Conservation (phyloP, 106 monocot species). For the Apostasia shenzhenica region DNA sequence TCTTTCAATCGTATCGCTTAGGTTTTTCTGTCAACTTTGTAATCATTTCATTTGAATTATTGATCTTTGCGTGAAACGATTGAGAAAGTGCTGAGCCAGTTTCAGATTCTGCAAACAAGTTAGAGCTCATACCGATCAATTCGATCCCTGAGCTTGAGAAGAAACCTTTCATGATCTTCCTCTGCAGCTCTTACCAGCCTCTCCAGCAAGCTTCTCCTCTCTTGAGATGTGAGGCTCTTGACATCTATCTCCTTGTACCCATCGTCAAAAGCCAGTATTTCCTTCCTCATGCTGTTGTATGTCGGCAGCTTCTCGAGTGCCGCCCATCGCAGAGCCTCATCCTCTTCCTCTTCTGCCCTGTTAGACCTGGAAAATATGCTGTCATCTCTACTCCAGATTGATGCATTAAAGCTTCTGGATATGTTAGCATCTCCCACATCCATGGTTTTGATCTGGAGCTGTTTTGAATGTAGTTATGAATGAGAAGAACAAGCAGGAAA, state of each 20-base stretch:
- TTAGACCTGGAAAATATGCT: slow-evolving; percentile 6
- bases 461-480: too few relatives aligned
- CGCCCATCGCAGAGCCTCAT: slow-evolving; percentile 21
- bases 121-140: slow-evolving; percentile 13
- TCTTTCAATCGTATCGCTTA: too few relatives aligned
- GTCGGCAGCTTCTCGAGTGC: slow-evolving; percentile 18
- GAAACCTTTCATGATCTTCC: slow-evolving; percentile 32
- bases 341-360: slow-evolving; percentile 13
- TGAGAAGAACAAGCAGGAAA: too few relatives aligned
- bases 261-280: neutral
- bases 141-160: slow-evolving; percentile 24
- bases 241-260: slow-evolving; percentile 13
- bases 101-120: too few relatives aligned
- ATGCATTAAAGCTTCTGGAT: too few relatives aligned
- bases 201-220: slow-evolving; percentile 27
- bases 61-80: too few relatives aligned
- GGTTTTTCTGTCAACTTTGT: too few relatives aligned
- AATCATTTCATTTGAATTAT: too few relatives aligned
- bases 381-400: neutral
- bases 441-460: too few relatives aligned
- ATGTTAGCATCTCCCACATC: too few relatives aligned
- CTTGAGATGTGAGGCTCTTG: slow-evolving; percentile 10
- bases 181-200: slow-evolving; percentile 17
- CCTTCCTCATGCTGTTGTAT: slow-evolving; percentile 1
- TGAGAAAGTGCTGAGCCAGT: too few relatives aligned